phyloP scores from a whole-genome alignment of 2,329 filamentous ascomycete genomes.

The Pestalotiopsis sp. region DNA sequence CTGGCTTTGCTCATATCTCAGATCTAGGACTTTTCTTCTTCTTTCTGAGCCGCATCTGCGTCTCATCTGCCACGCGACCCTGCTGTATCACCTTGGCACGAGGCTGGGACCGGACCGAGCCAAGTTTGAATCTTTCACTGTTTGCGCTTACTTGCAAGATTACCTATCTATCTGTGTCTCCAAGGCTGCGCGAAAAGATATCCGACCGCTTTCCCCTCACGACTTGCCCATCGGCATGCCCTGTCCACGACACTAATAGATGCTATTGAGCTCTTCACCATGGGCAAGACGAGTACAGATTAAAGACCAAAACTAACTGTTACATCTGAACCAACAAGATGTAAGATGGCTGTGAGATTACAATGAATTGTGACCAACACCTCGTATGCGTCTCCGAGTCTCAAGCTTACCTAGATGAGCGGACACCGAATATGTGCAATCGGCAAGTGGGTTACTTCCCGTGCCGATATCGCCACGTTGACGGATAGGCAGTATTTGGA shows the following conservation, averaged over 20 bases:
- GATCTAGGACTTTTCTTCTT: not conserved
- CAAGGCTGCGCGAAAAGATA: no score
- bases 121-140: not conserved
- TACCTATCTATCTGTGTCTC: not conserved
- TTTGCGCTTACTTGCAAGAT: not conserved
- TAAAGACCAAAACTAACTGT: no score
- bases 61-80: not conserved
- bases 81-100: not conserved
- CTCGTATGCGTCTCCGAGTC: no score
- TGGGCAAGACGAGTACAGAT: no score
- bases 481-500: not conserved
- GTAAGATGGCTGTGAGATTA: no score
- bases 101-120: not conserved
- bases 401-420: not conserved
- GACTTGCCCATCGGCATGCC: no score
- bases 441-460: not conserved
- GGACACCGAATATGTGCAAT: not conserved
- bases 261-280: no score
- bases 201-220: no score
- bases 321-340: no score
- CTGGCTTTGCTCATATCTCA: not conserved
- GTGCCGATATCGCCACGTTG: not conserved
- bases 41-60: not conserved
- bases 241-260: no score
- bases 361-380: no score